Conservation (phyloP, 352 stramenopile genomes). For the Pythium chondricola region DNA sequence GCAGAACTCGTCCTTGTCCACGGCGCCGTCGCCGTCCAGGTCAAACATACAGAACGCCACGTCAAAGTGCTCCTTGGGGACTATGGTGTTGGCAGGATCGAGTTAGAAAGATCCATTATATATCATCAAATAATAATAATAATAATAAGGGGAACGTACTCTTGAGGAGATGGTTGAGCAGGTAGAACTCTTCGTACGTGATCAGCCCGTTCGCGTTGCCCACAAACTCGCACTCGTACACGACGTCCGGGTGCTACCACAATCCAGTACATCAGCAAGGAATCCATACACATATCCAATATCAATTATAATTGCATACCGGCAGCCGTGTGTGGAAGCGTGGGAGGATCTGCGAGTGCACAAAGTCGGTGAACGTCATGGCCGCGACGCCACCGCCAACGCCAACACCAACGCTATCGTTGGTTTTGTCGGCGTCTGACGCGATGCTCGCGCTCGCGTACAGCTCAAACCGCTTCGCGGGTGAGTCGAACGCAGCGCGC, state of each 20-base stretch:
- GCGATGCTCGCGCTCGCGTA: constrained; percentile 48
- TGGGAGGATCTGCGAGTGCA: constrained; percentile 67
- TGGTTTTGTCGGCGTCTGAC: constrained; percentile 12
- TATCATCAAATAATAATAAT: too few relatives aligned
- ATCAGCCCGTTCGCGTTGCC: constrained; percentile 65
- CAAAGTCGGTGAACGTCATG: constrained; percentile 83
- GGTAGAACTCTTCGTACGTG: constrained; percentile 76
- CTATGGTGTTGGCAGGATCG: too few relatives aligned
- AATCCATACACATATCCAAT: too few relatives aligned
- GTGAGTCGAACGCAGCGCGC: constrained; percentile 30
- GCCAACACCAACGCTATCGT: too few relatives aligned
- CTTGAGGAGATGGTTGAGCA: constrained; percentile 71
- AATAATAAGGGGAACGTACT: constrained; percentile 26
- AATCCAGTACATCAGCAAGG: not conserved
- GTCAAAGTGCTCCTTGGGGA: constrained; percentile 70
- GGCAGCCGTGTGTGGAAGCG: constrained; percentile 57
- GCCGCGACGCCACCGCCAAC: constrained; percentile 23
- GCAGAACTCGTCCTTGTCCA: constrained; percentile 71
- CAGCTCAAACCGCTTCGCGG: constrained; percentile 43
- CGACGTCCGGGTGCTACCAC: constrained; percentile 36
- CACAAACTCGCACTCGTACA: constrained; percentile 70
- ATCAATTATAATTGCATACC: constrained; percentile 17
- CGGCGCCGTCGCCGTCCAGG: constrained; percentile 60
- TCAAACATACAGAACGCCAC: constrained; percentile 82
- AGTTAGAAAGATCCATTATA: too few relatives aligned